Percentiles rank a stretch among this genome's conserved stretches.
Evolutionary conservation across 176 grass and related monocot genomes (phyloP).

Genomic region (Avena eriantha): DNA sequence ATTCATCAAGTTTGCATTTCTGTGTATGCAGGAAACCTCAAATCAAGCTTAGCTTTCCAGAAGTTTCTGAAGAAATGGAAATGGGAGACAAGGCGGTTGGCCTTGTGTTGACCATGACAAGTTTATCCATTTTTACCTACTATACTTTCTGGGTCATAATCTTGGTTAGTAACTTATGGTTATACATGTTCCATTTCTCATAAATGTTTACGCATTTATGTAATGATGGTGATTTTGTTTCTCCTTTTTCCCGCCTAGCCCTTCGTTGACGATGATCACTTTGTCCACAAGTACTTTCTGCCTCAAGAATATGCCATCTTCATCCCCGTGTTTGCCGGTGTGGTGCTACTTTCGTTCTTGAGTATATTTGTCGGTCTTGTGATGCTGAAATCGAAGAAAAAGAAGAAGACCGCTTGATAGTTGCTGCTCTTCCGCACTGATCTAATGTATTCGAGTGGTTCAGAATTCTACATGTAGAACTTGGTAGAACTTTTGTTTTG

Average conservation of each 20-base stretch:
- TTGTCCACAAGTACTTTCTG: slow-evolving; percentile 82
- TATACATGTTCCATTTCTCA: slow-evolving; percentile 13
- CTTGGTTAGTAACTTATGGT: slow-evolving; percentile 58
- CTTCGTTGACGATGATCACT: slow-evolving; percentile 93
- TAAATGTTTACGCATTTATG: neutral
- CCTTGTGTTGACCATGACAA: slow-evolving; percentile 71
- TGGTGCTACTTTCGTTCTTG: slow-evolving; percentile 77
- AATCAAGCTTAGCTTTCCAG: neutral
- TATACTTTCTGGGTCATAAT: slow-evolving; percentile 91
- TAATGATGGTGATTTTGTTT: slow-evolving; percentile 14
- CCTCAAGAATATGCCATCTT: slow-evolving; percentile 83
- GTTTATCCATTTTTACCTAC: slow-evolving; percentile 87
- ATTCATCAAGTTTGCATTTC: slow-evolving; percentile 1
- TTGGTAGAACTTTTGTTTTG: neutral
- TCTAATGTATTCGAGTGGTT: neutral
- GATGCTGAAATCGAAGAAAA: slow-evolving; percentile 82
- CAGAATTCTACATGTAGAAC: neutral
- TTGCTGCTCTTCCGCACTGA: neutral
- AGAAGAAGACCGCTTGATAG: slow-evolving; percentile 59
- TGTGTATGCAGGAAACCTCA: slow-evolving; percentile 16
- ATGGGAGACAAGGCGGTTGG: slow-evolving; percentile 75
- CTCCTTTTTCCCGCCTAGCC: slow-evolving; percentile 54
- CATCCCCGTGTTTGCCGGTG: slow-evolving; percentile 75
- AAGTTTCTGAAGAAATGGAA: slow-evolving; percentile 56
- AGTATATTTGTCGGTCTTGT: slow-evolving; percentile 76